A percentile compares a stretch with the other conserved stretches of the same genome.
These are phyloP conservation scores for Acacia acuminata DNA, from an alignment of 306 rosid genomes.

Conservation along the genomic window DNA sequence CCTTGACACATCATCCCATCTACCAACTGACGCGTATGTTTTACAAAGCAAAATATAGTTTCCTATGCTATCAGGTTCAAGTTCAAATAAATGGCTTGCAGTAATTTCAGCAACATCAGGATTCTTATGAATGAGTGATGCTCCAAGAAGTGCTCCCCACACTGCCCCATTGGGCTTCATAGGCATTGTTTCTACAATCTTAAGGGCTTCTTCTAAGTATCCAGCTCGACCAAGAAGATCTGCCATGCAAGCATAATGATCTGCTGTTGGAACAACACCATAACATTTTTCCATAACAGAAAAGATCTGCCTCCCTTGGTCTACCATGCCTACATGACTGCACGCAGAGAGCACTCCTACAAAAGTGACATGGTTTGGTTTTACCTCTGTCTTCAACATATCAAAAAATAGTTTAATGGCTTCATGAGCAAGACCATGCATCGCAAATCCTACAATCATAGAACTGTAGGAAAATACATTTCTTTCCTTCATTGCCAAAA, in stretches of 20 bases:
- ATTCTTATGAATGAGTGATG: conserved; percentile 66
- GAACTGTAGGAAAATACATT: conserved; percentile 78
- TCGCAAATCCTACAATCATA: conserved; percentile 80
- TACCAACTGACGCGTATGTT: conserved; percentile 69
- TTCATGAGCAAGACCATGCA: conserved; percentile 60
- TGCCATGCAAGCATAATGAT: conserved; percentile 81
- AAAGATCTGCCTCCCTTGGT: conserved; percentile 74
- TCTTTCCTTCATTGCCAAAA: conserved; percentile 61
- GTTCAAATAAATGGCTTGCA: conserved; percentile 65
- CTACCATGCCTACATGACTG: conserved; percentile 76
- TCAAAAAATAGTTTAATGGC: conserved; percentile 71
- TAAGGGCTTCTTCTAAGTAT: conserved; percentile 66
- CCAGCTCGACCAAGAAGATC: conserved; percentile 92
- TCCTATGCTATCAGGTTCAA: conserved; percentile 71
- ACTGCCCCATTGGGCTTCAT: conserved; percentile 64
- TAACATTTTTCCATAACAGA: conserved; percentile 61
- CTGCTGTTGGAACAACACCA: conserved; percentile 53
- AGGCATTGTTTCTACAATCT: conserved; percentile 64
- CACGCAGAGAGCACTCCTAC: conserved; percentile 77
- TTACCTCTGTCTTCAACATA: conserved; percentile 66
- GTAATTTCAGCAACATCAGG: conserved; percentile 71
- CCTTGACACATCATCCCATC: conserved; percentile 73
- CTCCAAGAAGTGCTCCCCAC: conserved; percentile 96
- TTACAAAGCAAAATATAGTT: conserved; percentile 74
- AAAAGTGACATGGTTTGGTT: conserved; percentile 75